Conservation (phyloP, 2,329 filamentous ascomycete genomes). For the Phoma sp. region DNA sequence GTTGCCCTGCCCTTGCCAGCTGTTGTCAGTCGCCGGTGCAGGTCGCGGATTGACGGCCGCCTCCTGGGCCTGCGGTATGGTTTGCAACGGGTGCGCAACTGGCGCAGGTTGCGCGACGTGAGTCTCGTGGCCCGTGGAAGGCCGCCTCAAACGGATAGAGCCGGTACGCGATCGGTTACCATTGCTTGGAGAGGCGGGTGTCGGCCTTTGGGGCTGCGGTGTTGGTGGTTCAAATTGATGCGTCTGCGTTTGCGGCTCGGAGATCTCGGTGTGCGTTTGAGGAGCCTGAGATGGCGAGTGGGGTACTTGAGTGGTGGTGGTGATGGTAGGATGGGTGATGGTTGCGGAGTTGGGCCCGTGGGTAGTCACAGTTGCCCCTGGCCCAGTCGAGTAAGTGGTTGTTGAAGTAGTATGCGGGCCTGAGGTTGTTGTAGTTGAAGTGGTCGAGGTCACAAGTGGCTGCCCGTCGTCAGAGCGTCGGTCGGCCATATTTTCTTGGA, state of each 20-base stretch:
- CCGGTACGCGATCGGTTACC: slow-evolving; percentile 19
- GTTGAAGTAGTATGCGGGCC: slow-evolving; percentile 41
- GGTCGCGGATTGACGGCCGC: slow-evolving; percentile 6
- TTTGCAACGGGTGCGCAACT: slow-evolving; percentile 9
- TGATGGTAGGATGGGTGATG: slow-evolving; percentile 36
- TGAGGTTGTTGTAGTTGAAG: slow-evolving; percentile 36
- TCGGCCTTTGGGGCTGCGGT: slow-evolving; percentile 15
- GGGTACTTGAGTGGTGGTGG: slow-evolving; percentile 32
- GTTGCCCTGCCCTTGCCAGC: slow-evolving; percentile 26
- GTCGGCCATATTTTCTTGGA: slow-evolving; percentile 21
- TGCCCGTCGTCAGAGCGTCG: slow-evolving; percentile 13
- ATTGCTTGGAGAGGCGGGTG: slow-evolving; percentile 14
- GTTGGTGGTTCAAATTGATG: background rate
- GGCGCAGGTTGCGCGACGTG: slow-evolving; percentile 8
- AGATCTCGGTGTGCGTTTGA: background rate
- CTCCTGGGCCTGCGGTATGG: slow-evolving; percentile 11
- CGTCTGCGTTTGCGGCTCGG: background rate
- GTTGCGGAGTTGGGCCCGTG: slow-evolving; percentile 35
- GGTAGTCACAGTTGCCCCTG: slow-evolving; percentile 28
- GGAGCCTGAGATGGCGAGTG: background rate
- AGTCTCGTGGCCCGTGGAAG: slow-evolving; percentile 15
- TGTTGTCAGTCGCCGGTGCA: slow-evolving; percentile 13
- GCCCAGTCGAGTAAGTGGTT: slow-evolving; percentile 25
- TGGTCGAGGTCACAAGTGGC: slow-evolving; percentile 23
- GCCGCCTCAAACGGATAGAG: slow-evolving; percentile 40